Base-by-base conservation (phyloP, 2,329 filamentous ascomycete genomes). In the Calonectria pauciramosa region DNA sequence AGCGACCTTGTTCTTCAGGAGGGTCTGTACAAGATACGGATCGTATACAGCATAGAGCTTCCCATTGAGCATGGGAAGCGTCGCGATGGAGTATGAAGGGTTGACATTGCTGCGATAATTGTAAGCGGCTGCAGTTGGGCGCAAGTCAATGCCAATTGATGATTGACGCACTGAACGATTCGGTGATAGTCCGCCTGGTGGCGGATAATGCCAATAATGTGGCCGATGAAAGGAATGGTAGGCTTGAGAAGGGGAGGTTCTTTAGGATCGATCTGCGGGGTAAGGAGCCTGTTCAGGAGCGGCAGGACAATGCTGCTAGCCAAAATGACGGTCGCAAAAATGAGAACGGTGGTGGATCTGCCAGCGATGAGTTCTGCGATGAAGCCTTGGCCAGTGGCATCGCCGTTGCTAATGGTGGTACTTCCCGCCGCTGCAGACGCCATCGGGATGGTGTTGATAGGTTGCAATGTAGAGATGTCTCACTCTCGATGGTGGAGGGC, bases 31-130 rank as follows among this genome's bases (percentile, higher is more conserved):
- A 5, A 89, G 77, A 1, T 78, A 66, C 2, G 88, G 85, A 7
- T 84, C 83, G 54, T 82, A 86, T 28, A 89, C 84, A n/a, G 86
- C 77, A 77, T 90, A 90, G 28, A 87, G 79, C 68, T 87, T 87
- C 47, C 83, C 79, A 63, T 81, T 84, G 32, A 88, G 80, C 80
- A 89, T 86, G 14, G 85, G 86, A 5, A 90, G 79, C 0, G 88
- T 88, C 66, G 84, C 87, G 70, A 88, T 86, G 3, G 79, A 80
- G 41, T 82, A 67, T 0, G 77, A 78, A 0, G 79, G 77, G 14
- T 81, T 80, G 20, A 71, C 72, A 72, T 82, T 79, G 75, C 79
- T 83, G 52, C 11, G 10, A 41, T 16, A 49, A 54, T 26, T 32
- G 30, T 16, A 36, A 63, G 65, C 49, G 4, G 14, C 20, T n/a